Evolutionary conservation across 2,329 filamentous ascomycete species (phyloP), one percentile per base, ranked within the genome.

Genomic region (Eutypella sp.): DNA sequence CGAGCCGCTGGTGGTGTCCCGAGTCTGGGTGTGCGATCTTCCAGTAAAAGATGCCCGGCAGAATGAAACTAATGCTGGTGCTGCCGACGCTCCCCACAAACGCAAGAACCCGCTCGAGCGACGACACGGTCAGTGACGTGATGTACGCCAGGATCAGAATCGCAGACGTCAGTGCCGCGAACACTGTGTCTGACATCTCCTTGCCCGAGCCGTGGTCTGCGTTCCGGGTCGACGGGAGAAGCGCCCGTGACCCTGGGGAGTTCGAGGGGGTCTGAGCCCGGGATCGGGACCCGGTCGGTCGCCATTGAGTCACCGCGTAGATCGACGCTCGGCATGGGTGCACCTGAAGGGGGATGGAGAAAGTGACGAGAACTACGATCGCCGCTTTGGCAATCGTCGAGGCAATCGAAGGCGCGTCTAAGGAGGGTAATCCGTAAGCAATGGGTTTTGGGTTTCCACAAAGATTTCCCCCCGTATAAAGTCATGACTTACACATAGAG

Each of bases 41-140:
- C 71, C 97, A 99, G 68, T 97, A 99, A 67, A 99, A 99, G 4
- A 99, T 70, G 0, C 93, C 93, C 0, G 93, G 93, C 0, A 99
- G 76, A 54, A 99, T 97, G 64, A 99, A 99, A 50, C 89, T 95
- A 58, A 99, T 99, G 50, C 89, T 89, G 0, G 93, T 99, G 42
- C 86, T 92, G 44, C 93, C 93, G 0, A 93, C 99, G 57, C 86
- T 90, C 31, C 93, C 93, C 10, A 99, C 93, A 57, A 96, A 99
- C 0, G 93, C 92, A 0, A 99, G 77, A 1, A 99, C 91, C 40
- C 88, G 85, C 62, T 96, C 91, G 3, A 99, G 77, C 11, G 86
- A 93, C 18, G 83, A 87, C 3, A 99, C 91, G 0, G 89, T 95
- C 71, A 99, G 88, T 20, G 93, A 90, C 7, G 89, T 89, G 46